A percentile compares a stretch with the other conserved stretches of the same genome.
These are phyloP conservation scores for Microascus cirrosus DNA, from an alignment of 2,329 filamentous ascomycete species.

Conservation along the genomic window DNA sequence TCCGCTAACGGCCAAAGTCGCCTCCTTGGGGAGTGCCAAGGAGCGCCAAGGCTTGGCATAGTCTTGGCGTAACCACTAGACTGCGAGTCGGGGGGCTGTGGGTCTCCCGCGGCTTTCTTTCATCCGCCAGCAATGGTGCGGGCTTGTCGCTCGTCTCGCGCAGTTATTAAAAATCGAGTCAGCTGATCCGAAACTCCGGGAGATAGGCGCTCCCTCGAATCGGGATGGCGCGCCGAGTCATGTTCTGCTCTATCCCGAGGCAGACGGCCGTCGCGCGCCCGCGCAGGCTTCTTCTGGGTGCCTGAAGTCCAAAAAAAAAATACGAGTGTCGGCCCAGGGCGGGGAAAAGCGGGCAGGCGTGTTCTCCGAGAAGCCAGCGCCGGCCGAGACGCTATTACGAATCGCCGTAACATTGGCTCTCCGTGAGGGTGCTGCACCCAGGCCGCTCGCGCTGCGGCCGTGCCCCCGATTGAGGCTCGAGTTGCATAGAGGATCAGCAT, in stretches of 20 bases:
- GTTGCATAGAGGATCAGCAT: not conserved
- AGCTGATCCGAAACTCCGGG: not conserved
- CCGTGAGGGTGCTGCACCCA: not conserved
- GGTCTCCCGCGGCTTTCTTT: not conserved
- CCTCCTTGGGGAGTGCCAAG: constrained; percentile 2
- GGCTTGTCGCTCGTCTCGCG: not conserved
- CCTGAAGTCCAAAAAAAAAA: too few species aligned
- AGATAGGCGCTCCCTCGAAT: not conserved
- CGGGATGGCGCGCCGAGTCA: not conserved
- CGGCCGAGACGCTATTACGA: not conserved
- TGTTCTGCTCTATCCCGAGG: not conserved
- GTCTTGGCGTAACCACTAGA: constrained; percentile 4
- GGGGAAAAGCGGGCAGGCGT: not conserved
- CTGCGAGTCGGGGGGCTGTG: constrained; percentile 2
- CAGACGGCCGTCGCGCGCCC: not conserved
- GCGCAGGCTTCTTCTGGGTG: too few species aligned
- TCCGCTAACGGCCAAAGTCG: not conserved
- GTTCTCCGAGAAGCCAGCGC: not conserved
- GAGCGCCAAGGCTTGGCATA: constrained; percentile 4
- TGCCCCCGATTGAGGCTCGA: not conserved
- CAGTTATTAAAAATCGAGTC: not conserved
- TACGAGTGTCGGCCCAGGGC: too few species aligned
- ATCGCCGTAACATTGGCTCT: not conserved
- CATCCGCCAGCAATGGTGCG: not conserved
- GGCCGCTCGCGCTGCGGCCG: not conserved